Base-by-base conservation (phyloP, 2,329 filamentous ascomycete species). In the Fusarium siculi region DNA sequence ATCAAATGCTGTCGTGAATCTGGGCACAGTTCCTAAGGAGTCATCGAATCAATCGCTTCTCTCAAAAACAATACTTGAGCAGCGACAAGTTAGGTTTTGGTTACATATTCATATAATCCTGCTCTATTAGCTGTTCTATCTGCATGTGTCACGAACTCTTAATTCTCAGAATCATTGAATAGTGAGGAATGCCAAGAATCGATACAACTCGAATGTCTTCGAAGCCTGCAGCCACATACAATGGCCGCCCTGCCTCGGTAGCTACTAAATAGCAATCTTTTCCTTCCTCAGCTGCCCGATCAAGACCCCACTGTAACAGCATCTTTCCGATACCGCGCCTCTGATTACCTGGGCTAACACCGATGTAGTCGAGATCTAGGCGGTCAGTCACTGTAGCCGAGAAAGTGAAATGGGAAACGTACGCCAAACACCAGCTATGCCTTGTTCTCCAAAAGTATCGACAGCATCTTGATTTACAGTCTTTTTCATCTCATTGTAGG, bases 291-390 rank as follows among this genome's bases (percentile, higher is more conserved):
- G 36, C 23, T 9, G 65, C 65, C 9, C 23, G 36, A 1, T 63
- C 47, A 4, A 68, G 30, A 3, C 65, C 65, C 63, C 65, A 68
- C 23, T 54, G 5, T 0, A 68, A 14, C 15, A 68, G 19, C 19
- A 68, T 43, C 2, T 36, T 68, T 4, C 65, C 65, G 15, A 68
- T 63, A 7, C 65, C 65, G 4, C 55, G 55, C 25, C 65, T 53
- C 19, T 68, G 65, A 7, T 63, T 68, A 1, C 37, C 64, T 1
- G 65, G 63, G 7, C 36, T 25, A 6, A 68, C 65, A 21, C 54
- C 63, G 4, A 68, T 68, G 6, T 68, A 68, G 34, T 68, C 65
- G 15, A 68, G 65, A n/a, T 68, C 65, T 68, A 16, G 4, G 5
- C 21, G 4, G 42, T 68, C 2, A 54, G 65, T 16, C 19, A 9